Evolutionary conservation across 2,329 filamentous ascomycete species (phyloP).

Genomic region (Rachicladosporium sp.): DNA sequence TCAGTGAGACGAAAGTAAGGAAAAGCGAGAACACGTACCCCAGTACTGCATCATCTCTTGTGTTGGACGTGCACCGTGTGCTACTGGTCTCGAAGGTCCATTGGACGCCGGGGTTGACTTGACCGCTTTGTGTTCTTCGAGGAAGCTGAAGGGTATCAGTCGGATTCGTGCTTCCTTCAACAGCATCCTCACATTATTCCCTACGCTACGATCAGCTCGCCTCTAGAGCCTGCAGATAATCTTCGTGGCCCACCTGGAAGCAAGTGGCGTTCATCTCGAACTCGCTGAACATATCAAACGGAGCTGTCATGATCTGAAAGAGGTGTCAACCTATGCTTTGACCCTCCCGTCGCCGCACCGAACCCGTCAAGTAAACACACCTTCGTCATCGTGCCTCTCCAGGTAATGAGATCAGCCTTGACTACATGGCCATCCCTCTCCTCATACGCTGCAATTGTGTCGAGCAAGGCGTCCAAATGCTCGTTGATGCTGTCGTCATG

Average conservation of each 20-base stretch:
- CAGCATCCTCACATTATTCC: constrained; percentile 26
- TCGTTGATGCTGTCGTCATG: constrained; percentile 74
- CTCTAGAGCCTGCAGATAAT: not conserved
- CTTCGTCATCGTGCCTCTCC: constrained; percentile 98
- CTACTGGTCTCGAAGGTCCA: constrained; percentile 33
- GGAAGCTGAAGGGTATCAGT: constrained; percentile 48
- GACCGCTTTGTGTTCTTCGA: constrained; percentile 77
- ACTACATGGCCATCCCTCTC: constrained; percentile 52
- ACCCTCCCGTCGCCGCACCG: not conserved
- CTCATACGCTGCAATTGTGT: constrained; percentile 63
- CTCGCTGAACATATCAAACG: constrained; percentile 73
- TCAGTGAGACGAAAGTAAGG: not conserved
- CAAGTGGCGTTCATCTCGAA: constrained; percentile 95
- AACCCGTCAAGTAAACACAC: constrained; percentile 31
- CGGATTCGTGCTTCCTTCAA: constrained; percentile 28
- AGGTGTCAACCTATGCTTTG: constrained; percentile 3
- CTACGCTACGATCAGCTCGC: constrained; percentile 7
- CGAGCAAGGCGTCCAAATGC: constrained; percentile 73
- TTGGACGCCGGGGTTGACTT: constrained; percentile 47
- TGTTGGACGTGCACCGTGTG: constrained; percentile 36
- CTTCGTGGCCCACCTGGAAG: constrained; percentile 55
- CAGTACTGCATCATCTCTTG: constrained; percentile 84
- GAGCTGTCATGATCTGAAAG: constrained; percentile 70
- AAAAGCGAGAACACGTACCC: constrained; percentile 42
- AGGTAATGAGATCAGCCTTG: constrained; percentile 66